Base-by-base conservation (phyloP, 257 asterid species). In the Nicotiana obtusifolia region DNA sequence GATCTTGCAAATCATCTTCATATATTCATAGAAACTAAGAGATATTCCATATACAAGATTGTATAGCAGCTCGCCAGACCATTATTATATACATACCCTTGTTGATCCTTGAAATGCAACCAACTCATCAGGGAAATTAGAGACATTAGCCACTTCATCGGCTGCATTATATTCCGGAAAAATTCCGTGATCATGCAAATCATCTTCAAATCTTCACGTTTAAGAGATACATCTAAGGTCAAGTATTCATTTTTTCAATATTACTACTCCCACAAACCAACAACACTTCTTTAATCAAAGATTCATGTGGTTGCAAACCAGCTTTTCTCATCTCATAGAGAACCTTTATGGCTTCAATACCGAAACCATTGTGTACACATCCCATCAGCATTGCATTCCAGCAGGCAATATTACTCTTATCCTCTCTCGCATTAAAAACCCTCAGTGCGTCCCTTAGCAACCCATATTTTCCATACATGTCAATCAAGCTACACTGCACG, bases 401-500 rank as follows among this genome's bases (percentile, higher is more conserved):
- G 60, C 89, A 89, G 0, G 97, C 95, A 19, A 22, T 57, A 26
- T 83, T 91, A 59, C 88, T 87, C 83, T 64, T 62, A 26, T 49
- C 81, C 61, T 80, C 84, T 19, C 82, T 68, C 4, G 67, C 76
- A 80, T 89, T 86, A 26, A 92, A 88, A 68, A 85, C 83, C 86
- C 17, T 79, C 49, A 53, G 73, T 4, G 96, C 93, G n/a, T 94
- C 93, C 2, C 41, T 83, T 80, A 90, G 60, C 20, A 81, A 78
- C 62, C 94, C 97, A 67, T 86, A 83, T 81, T 89, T 91, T 19
- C 95, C 95, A 62, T 91, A 93, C 86, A 91, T 68, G 47, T 91
- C 92, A 17, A 93, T 86, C 85, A 93, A 84, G 13, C 91, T 91
- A 87, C 95, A 91, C 78, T 81, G 94, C 83, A 91, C 97, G 84